Evolutionary conservation across 225 moss, liverwort and hornwort species (phyloP).

Genomic region (Polytrichum formosum): DNA sequence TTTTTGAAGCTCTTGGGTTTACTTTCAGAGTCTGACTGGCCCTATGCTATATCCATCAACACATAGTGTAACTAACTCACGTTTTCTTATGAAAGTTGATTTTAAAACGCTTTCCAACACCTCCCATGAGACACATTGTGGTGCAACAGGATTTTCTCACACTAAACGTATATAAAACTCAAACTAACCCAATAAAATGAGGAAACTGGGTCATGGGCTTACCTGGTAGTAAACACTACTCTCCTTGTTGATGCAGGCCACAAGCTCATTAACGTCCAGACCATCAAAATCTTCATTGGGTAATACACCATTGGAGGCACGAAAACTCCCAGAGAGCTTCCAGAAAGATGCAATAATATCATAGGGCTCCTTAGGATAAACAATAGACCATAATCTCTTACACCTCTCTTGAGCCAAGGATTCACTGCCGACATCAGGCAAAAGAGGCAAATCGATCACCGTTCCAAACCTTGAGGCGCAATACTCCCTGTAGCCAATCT

Average conservation of each 20-base stretch:
- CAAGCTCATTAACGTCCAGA: conserved; percentile 52
- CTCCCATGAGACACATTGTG: no score
- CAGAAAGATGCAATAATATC: conserved; percentile 59
- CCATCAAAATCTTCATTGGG: conserved; percentile 60
- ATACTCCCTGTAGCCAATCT: conserved; percentile 63
- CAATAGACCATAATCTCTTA: conserved; percentile 49
- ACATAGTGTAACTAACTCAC: no score
- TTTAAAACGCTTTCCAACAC: no score
- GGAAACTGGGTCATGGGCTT: not conserved
- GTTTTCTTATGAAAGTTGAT: no score
- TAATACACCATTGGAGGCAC: conserved; percentile 43
- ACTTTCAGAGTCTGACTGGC: no score
- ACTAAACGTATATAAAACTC: no score
- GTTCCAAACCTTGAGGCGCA: conserved; percentile 52
- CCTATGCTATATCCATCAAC: no score
- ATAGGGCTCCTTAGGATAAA: conserved; percentile 72
- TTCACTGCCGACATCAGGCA: conserved; percentile 58
- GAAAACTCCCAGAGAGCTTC: conserved; percentile 30
- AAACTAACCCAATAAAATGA: no score
- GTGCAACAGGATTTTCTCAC: no score
- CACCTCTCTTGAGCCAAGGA: conserved; percentile 71
- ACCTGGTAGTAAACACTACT: conserved; percentile 53
- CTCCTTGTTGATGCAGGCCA: conserved; percentile 52
- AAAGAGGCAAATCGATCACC: conserved; percentile 63
- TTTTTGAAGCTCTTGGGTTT: no score